Percentiles rank a stretch among this genome's conserved stretches.
phyloP scores from a whole-genome alignment of 1,139 yeast genomes.

The Yamadazyma kanchanaburiensis region DNA sequence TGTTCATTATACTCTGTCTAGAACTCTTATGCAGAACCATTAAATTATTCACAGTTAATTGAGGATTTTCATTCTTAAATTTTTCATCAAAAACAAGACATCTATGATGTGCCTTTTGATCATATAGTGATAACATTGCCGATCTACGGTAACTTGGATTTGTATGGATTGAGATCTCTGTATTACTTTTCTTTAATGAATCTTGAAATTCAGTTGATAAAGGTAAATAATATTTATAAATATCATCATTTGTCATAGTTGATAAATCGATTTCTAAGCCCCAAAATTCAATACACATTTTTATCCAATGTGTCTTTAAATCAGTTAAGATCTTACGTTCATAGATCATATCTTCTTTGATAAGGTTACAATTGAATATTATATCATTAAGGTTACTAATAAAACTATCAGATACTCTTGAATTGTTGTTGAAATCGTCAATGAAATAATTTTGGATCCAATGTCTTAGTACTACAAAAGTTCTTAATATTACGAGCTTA shows the following conservation, averaged over 20 bases:
- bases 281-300: constrained; percentile 34
- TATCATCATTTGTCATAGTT: constrained; percentile 13
- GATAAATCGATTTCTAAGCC: constrained; percentile 22
- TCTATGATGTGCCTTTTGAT: constrained; percentile 34
- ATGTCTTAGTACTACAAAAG: constrained; percentile 84
- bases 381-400: constrained; percentile 48
- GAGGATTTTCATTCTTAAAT: constrained; percentile 33
- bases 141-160: constrained; percentile 55
- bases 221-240: constrained; percentile 27
- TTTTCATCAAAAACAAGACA: constrained; percentile 34
- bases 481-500: constrained; percentile 69
- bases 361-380: constrained; percentile 28
- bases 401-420: constrained; percentile 44
- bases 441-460: constrained; percentile 80
- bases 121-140: constrained; percentile 53
- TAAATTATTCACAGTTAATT: constrained; percentile 37
- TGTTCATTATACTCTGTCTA: constrained; percentile 31
- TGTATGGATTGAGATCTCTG: constrained; percentile 41
- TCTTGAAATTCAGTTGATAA: constrained; percentile 20
- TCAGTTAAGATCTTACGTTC: constrained; percentile 46
- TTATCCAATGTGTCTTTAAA: constrained; percentile 42
- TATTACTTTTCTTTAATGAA: constrained; percentile 26
- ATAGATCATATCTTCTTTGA: constrained; percentile 21
- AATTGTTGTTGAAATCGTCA: constrained; percentile 59
- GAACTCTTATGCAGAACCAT: constrained; percentile 42